Evolutionary conservation across 1,139 yeast species (phyloP), one percentile per base, ranked within the genome.

Genomic region (Zygosaccharomyces pseudobailii): DNA sequence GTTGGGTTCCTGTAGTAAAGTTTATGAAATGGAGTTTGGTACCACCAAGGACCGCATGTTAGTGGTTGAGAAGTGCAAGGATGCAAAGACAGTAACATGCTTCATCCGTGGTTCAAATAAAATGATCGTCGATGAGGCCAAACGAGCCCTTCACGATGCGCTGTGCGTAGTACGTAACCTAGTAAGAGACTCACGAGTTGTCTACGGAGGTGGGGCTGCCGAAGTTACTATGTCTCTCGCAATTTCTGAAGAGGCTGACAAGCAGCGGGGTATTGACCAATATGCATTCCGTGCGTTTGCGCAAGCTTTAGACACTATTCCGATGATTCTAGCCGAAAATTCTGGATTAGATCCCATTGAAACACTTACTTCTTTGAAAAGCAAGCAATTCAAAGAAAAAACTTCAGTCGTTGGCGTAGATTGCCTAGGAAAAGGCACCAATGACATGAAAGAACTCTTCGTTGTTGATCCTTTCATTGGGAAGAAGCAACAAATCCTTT

Each of bases 131-230:
- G 97, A 92, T 59, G 98, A 94, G 71, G 95, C 97, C 48, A 81
- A 87, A 57, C 82, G 99, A 69, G 97, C 98, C 1, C 76, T 94
- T 51, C 98, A 92, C 65, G 99, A 94, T 67, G 88, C 98, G 4
- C 73, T 94, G 50, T 92, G 98, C 72, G 98, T 94, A 44, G 98
- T 94, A 30, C 87, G 98, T 72, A 94, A 94, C 71, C 78, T 94
- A 65, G 84, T 94, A 47, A 82, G 85, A 64, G 97, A 94, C 66
- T 84, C 82, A 66, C 79, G 97, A 69, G 88, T 94, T 42, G 97
- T 94, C 13, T 94, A 94, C 64, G 98, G 98, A 55, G 98, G 98
- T 58, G 99, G 98, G 59, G 96, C 98, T 20, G 94, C 97, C 23
- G 99, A 94, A 71, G 81, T 92, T 47, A 76, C 97, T 1, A 86